phyloP scores from a whole-genome alignment of 495 filamentous ascomycete species.

The Neurospora discreta region DNA sequence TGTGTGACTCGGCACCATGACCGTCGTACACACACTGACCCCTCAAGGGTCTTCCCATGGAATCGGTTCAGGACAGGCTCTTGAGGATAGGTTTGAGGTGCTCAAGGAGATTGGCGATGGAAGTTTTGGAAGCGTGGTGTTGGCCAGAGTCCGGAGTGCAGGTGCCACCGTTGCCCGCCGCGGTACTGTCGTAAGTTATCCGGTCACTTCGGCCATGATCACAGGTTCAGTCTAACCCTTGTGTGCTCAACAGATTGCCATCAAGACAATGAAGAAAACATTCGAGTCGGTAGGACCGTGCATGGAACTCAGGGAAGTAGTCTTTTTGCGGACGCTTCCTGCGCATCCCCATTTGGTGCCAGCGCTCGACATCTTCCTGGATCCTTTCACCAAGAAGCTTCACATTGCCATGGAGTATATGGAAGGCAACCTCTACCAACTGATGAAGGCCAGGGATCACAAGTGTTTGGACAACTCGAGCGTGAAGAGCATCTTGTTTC shows the following conservation, averaged over 20 bases:
- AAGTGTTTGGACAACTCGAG: conserved; percentile 81
- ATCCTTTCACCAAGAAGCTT: conserved; percentile 87
- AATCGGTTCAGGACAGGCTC: conserved; percentile 30
- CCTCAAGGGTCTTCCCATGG: conserved; percentile 43
- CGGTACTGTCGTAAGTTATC: conserved; percentile 72
- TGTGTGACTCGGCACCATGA: conserved; percentile 41
- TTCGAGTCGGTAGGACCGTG: conserved; percentile 88
- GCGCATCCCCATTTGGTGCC: conserved; percentile 86
- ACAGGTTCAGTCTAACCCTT: neutral
- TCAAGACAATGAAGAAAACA: conserved; percentile 99
- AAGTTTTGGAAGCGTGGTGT: conserved; percentile 91
- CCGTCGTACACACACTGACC: conserved; percentile 52
- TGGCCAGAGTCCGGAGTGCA: conserved; percentile 81
- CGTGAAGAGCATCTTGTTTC: conserved; percentile 95
- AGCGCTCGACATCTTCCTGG: conserved; percentile 96
- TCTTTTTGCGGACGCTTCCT: conserved; percentile 85
- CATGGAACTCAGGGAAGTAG: conserved; percentile 87
- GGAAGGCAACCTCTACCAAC: conserved; percentile 97
- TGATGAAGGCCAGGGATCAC: conserved; percentile 97
- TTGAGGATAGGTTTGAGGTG: conserved; percentile 89
- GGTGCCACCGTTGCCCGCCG: conserved; percentile 80
- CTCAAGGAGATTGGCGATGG: conserved; percentile 98
- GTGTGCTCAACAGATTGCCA: conserved; percentile 59
- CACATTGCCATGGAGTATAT: conserved; percentile 99
- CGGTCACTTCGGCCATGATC: neutral